Base-by-base conservation (phyloP, 1,284 basidiomycete genomes). In the Leccinum subspadiceum region DNA sequence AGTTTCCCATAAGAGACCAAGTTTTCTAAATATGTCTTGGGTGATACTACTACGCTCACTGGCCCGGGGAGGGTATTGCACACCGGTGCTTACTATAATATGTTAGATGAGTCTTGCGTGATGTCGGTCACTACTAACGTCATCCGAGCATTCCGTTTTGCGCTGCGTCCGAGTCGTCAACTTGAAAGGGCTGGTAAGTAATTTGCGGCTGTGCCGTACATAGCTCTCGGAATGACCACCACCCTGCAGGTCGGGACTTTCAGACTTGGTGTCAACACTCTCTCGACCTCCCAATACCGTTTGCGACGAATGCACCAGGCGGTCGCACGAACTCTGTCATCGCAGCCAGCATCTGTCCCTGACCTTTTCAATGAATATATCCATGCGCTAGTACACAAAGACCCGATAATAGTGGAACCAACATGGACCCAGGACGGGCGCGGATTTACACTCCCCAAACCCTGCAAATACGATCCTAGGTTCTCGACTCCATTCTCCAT, bases 251-350 rank as follows among this genome's bases (percentile, higher is more conserved):
- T 53, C 57, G 17, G 48, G 57, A 56, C 50, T 67, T 37, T 24
- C 57, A 17, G 51, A 49, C 29, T 49, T 56, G 46, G 37, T 59
- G 5, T 41, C 53, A 31, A 48, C 54, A 12, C 31, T 59, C 31
- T 29, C 51, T 54, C 53, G 61, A 39, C 33, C 57, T 4, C n/a
- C 26, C 24, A 26, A 26, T 26, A 26, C 26, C 26, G 26, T 26
- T 26, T 26, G 26, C 26, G 26, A 26, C 26, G 26, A 26, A 26
- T 26, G 29, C 70, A 73, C 56, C 73, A 72, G 51, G 66, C 60
- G 2, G 53, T 69, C 49, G 61, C 58, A 5, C 57, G 54, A 22
- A 15, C 24, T 4, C 62, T 58, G 2, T 26, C 29, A 5, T 17
- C 60, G 17, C 50, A 46, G 22, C 48, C 46, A 44, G 20, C 13